These are phyloP conservation scores for Choricystis sp. DNA, from an alignment of 139 green algal species.

Conservation along the genomic window DNA sequence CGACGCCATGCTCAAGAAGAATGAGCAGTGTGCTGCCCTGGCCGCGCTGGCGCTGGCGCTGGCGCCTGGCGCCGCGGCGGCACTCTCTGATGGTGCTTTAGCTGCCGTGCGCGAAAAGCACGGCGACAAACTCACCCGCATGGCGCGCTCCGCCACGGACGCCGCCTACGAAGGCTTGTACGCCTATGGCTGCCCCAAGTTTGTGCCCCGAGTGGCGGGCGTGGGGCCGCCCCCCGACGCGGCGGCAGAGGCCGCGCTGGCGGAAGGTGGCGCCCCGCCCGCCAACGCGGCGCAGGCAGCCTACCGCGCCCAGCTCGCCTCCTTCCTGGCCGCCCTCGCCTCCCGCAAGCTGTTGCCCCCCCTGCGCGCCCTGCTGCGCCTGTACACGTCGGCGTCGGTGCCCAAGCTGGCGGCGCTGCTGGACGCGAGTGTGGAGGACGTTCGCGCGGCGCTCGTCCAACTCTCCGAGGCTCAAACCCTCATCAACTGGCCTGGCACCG, in stretches of 20 bases:
- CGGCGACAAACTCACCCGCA: constrained; percentile 62
- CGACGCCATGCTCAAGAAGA: constrained; percentile 90
- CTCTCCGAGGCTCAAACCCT: background rate
- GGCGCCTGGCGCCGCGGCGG: constrained; percentile 39
- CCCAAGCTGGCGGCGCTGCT: background rate
- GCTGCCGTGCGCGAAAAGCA: constrained; percentile 42
- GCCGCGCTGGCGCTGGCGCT: constrained; percentile 67
- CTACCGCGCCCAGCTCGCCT: background rate
- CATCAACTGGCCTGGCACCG: background rate
- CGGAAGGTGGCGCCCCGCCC: too few species aligned
- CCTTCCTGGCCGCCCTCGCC: background rate
- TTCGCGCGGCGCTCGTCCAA: background rate
- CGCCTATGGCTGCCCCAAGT: constrained; percentile 91
- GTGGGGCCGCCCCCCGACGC: background rate
- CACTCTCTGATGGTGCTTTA: constrained; percentile 60
- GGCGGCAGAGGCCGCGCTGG: background rate
- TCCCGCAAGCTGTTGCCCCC: too few species aligned
- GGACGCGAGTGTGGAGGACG: background rate
- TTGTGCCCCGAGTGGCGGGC: constrained; percentile 58
- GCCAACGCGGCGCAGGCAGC: background rate
- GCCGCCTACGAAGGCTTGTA: constrained; percentile 83
- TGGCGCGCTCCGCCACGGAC: constrained; percentile 27
- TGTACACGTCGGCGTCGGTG: background rate
- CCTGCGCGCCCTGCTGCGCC: background rate
- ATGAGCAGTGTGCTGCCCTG: constrained; percentile 94